Evolutionary conservation across 2,329 filamentous ascomycete genomes (phyloP).

Genomic region (Fusarium denticulatum): DNA sequence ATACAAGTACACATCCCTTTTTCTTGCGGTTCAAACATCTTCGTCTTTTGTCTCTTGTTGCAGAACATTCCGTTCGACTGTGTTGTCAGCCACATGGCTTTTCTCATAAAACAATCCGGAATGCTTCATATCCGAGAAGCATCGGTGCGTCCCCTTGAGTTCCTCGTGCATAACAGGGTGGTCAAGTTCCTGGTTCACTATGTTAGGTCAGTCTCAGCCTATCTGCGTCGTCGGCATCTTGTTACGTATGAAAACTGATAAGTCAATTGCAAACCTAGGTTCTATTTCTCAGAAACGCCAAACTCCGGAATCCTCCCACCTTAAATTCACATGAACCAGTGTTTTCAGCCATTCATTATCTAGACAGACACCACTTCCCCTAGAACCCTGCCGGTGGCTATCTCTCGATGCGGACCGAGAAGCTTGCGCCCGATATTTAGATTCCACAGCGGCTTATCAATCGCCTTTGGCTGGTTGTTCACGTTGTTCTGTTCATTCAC

Average conservation of each 20-base stretch:
- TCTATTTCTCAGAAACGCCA: conserved; percentile 19
- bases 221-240: not conserved
- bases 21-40: conserved; percentile 24
- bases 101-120: conserved; percentile 15
- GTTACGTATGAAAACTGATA: conserved; percentile 12
- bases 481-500: conserved; percentile 38
- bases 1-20: conserved; percentile 39
- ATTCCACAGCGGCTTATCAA: conserved; percentile 35
- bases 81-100: conserved; percentile 16
- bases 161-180: not conserved
- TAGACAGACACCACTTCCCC: conserved; percentile 11
- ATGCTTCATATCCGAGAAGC: conserved; percentile 10
- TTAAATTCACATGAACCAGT: not conserved
- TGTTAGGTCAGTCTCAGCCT: conserved; percentile 7
- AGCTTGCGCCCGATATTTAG: not conserved
- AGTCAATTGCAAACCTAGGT: conserved; percentile 11
- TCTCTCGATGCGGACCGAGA: not conserved
- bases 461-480: conserved; percentile 25
- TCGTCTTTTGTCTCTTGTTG: conserved; percentile 5
- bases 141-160: not conserved
- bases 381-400: not conserved
- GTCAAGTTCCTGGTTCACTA: not conserved
- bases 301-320: conserved; percentile 13
- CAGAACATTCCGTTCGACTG: conserved; percentile 21
- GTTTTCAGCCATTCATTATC: not conserved